These are phyloP conservation scores for Fremontodendron californicum DNA, from an alignment of 345 rosid species.

Conservation along the genomic window DNA sequence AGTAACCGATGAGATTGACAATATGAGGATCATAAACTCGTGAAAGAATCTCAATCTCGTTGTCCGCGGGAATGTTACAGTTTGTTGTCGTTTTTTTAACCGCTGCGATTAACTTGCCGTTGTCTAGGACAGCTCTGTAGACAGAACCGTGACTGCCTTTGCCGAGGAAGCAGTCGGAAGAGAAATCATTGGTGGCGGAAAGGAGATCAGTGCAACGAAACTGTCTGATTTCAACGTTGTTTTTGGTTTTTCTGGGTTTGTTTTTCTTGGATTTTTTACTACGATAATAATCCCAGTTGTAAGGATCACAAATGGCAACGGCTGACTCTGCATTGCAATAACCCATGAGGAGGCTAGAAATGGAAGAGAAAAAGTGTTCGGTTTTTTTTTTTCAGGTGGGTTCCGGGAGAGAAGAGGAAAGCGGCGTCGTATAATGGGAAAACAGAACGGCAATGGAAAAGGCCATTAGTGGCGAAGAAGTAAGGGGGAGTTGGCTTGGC, in stretches of 20 bases:
- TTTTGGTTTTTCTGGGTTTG: conserved; percentile 1
- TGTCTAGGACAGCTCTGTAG: conserved; percentile 62
- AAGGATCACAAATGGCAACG: conserved; percentile 54
- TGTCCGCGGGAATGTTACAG: conserved; percentile 36
- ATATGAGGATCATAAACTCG: conserved; percentile 48
- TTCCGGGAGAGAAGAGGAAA: background rate
- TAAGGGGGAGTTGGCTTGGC: too few relatives aligned
- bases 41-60: conserved; percentile 78
- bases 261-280: background rate
- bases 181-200: conserved; percentile 56
- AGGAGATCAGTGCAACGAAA: conserved; percentile 55
- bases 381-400: too few relatives aligned
- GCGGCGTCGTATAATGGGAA: background rate
- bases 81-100: conserved; percentile 48
- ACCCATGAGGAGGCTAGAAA: conserved; percentile 32
- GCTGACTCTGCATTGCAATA: conserved; percentile 68
- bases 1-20: conserved; percentile 77
- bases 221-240: conserved; percentile 24
- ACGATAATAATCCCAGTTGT: conserved; percentile 48
- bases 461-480: background rate
- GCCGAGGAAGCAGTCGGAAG: conserved; percentile 59
- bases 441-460: background rate
- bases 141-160: conserved; percentile 86
- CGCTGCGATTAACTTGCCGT: conserved; percentile 63
- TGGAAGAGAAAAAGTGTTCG: background rate